Base-by-base conservation (phyloP, 2,329 filamentous ascomycete species). In the Diplodia sapinea region DNA sequence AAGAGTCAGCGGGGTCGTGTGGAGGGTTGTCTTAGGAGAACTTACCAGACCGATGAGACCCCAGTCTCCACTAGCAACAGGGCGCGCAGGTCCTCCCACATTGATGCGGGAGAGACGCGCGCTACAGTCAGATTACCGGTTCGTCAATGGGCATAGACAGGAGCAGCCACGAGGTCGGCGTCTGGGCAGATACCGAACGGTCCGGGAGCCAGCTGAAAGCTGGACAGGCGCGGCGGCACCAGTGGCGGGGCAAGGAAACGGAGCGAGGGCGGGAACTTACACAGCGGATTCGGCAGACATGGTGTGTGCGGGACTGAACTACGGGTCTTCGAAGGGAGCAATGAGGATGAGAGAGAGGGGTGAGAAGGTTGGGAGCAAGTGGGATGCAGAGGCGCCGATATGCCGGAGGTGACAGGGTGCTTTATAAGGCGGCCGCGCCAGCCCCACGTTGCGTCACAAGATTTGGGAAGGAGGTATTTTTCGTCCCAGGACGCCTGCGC, bases 1-100 rank as follows among this genome's bases (percentile, higher is more conserved):
- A 40, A 12, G 38, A 36, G 50, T 55, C 26, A 55, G 66, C 54
- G 12, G 55, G 12, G 23, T 9, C n/a, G 43, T 13, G 7, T 29
- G 12, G 29, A 33, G 50, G 20, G 47, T 23, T 31, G 40, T 7
- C 29, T 31, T 4, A 12, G 43, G 26, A 51, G 31, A 29, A 77
- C 78, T 71, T 73, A 79, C 78, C 72, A 85, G 77, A 77, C 83
- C 83, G 75, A 85, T 85, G 76, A 85, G 81, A 78, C 83, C 82
- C 77, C 83, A 84, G 78, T 85, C 83, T 77, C 82, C 82, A 70
- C 67, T 68, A 66, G 67, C 55, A 65, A 43, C 40, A 50, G 56
- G 55, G 55, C 66, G 69, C 69, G 68, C 68, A 63, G 68, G 69
- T 67, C 68, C 69, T 65, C 69, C 69, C 69, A 70, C 69, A 55